phyloP scores from a whole-genome alignment of 192 early-diverging fungal genomes.

The Umbelopsis sp. region DNA sequence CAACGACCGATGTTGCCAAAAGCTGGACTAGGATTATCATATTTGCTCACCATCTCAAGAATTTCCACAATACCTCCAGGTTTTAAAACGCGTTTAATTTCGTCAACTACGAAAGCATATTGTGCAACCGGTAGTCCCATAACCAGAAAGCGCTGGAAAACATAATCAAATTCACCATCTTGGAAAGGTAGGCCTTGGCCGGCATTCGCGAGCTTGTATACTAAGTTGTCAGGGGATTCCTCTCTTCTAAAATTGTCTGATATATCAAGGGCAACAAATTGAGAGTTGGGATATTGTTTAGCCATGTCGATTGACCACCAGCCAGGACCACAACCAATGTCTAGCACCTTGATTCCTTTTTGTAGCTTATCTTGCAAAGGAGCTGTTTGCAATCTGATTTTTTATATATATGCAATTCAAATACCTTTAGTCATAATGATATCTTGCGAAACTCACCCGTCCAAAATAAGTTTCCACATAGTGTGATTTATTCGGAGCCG shows the following conservation, averaged over 20 bases:
- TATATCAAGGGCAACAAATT: constrained; percentile 41
- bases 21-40: constrained; percentile 28
- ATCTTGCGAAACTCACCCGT: constrained; percentile 14
- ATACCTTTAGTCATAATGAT: neutral
- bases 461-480: constrained; percentile 27
- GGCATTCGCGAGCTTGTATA: constrained; percentile 30
- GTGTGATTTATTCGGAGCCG: constrained; percentile 33
- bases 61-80: constrained; percentile 37
- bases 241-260: constrained; percentile 28
- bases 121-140: constrained; percentile 33
- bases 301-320: constrained; percentile 45
- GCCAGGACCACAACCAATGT: constrained; percentile 44
- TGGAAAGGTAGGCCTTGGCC: constrained; percentile 29
- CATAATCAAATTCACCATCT: constrained; percentile 38
- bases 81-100: constrained; percentile 35
- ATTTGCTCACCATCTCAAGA: constrained; percentile 30
- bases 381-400: constrained; percentile 26
- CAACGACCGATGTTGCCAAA: constrained; percentile 18
- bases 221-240: constrained; percentile 27
- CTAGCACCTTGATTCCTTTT: constrained; percentile 34
- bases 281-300: constrained; percentile 33
- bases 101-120: constrained; percentile 25
- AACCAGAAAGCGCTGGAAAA: constrained; percentile 42
- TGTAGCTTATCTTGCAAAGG: constrained; percentile 31
- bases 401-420: neutral